Evolutionary conservation across 352 stramenopile genomes (phyloP), one percentile per base, ranked within the genome.

Genomic region (Paralagenidium karlingii): DNA sequence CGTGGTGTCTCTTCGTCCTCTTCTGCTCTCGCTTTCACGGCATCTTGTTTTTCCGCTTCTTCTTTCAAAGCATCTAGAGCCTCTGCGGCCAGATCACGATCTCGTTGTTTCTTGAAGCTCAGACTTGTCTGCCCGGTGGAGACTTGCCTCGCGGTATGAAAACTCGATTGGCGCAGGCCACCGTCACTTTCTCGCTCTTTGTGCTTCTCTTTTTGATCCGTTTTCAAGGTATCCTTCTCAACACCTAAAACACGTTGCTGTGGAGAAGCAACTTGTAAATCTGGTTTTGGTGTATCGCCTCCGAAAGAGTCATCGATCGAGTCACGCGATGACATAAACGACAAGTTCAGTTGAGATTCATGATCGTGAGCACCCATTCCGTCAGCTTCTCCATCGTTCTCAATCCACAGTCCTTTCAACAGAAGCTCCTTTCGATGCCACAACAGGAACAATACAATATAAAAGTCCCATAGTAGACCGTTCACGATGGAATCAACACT

Each of bases 381-480:
- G 15, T 29, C 51, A 34, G 20, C 28, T 9, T 47, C 41, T 12
- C 44, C 43, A 42, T 81, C 70, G 0, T 32, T 32, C 11, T 11
- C 45, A 30, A 67, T 48, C 76, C 74, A 89, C 4, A 93, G 73
- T 6, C 79, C 79, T 48, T 79, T 70, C 16, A 77, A 52, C 15
- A 78, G 77, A 20, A 90, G 69, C 38, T 93, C 79, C 34, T 67
- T 58, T 22, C 77, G 64, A 39, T 93, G 76, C 71, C 74, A 93
- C 38, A 90, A 44, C 5, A 93, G 52, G 18, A 64, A 71, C 5
- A 88, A 38, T 38, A 88, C 61, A 6, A 90, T 61, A 43, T 85
- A 83, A 29, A 93, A 89, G 38, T 88, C 56, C 79, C 79, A 93
- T 46, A 89, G 71, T 9, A 93, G 44, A 10, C 79, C 79, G 20